Conservation (phyloP, 2,329 filamentous ascomycete species). For the Aspergillus tamarii region DNA sequence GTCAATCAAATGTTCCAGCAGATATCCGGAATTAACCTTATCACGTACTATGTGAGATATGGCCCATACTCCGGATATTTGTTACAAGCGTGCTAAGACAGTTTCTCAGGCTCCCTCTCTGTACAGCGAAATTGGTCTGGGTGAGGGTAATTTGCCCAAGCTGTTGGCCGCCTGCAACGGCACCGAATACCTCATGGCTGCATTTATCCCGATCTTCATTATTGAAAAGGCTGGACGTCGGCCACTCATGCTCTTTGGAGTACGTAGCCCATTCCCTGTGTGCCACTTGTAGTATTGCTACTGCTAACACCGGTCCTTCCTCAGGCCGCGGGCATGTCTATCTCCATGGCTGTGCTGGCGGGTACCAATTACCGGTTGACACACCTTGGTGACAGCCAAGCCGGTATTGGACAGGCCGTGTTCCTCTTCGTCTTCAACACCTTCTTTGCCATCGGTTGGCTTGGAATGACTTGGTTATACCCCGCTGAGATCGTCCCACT, state of each 20-base stretch:
- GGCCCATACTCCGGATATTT: conserved; percentile 37
- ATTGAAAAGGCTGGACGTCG: conserved; percentile 59
- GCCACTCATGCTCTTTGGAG: conserved; percentile 73
- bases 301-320: conserved; percentile 58
- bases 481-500: conserved; percentile 57
- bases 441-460: conserved; percentile 67
- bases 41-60: conserved; percentile 47
- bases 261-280: conserved; percentile 45
- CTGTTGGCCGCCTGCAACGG: conserved; percentile 58
- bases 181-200: conserved; percentile 58
- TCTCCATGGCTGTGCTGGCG: conserved; percentile 65
- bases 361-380: conserved; percentile 34
- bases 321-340: conserved; percentile 62
- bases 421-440: conserved; percentile 68
- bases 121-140: conserved; percentile 26
- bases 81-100: conserved; percentile 2
- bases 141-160: conserved; percentile 33
- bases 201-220: conserved; percentile 53
- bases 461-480: conserved; percentile 62
- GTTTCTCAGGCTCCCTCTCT: conserved; percentile 21
- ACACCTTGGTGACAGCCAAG: conserved; percentile 35
- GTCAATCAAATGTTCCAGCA: conserved; percentile 62
- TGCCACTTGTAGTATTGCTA: background rate
- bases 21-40: conserved; percentile 48
- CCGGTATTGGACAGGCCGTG: conserved; percentile 45